phyloP scores from a whole-genome alignment of 1,284 basidiomycete species.

The Meripilus lineatus region DNA sequence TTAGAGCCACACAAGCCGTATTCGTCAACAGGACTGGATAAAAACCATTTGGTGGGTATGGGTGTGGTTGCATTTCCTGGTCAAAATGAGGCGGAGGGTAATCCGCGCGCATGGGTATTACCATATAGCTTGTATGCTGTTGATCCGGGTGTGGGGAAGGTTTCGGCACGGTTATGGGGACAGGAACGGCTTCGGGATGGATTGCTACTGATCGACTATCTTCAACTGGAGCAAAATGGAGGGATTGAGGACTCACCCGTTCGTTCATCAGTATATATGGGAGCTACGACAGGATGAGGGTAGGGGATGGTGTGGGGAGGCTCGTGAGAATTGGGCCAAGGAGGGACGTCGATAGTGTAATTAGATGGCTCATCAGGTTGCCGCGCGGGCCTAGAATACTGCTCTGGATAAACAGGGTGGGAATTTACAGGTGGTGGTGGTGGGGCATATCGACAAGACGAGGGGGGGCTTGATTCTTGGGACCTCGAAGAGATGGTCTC shows the following conservation, averaged over 20 bases:
- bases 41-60: conserved; percentile 21
- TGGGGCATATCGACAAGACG: conserved; percentile 20
- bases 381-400: conserved; percentile 18
- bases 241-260: conserved; percentile 30
- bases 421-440: conserved; percentile 4
- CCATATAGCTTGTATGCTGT: too few relatives aligned
- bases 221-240: too few relatives aligned
- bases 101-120: too few relatives aligned
- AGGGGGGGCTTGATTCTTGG: conserved; percentile 15
- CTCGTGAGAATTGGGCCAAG: conserved; percentile 25
- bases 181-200: conserved; percentile 1
- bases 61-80: conserved; percentile 14
- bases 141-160: not conserved
- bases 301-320: conserved; percentile 28
- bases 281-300: conserved; percentile 28
- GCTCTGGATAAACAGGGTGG: conserved; percentile 21
- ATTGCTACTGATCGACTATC: not conserved
- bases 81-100: conserved; percentile 16
- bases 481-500: conserved; percentile 15
- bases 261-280: conserved; percentile 43
- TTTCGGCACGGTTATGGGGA: conserved; percentile 16
- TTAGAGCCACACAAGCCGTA: conserved; percentile 20
- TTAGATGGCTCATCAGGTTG: conserved; percentile 20
- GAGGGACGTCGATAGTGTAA: conserved; percentile 23
- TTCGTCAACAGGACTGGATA: conserved; percentile 16